These are phyloP conservation scores for Periconia sp. DNA, from an alignment of 2,329 filamentous ascomycete species.

Conservation along the genomic window DNA sequence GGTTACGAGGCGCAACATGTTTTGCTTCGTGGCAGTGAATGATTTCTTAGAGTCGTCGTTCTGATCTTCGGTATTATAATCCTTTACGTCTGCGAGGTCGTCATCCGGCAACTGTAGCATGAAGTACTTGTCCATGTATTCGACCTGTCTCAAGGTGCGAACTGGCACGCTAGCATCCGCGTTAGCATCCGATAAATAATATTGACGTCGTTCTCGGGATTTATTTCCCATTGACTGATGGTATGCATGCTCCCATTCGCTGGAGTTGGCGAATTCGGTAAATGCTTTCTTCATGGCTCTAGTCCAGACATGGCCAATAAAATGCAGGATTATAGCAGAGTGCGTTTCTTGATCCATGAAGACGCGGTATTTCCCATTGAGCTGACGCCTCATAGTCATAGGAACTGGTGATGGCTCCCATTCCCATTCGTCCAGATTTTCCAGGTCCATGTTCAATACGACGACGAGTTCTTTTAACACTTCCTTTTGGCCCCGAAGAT, in stretches of 20 bases:
- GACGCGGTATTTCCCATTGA: slow-evolving; percentile 62
- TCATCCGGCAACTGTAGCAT: slow-evolving; percentile 56
- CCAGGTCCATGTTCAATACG: slow-evolving; percentile 59
- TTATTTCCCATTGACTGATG: slow-evolving; percentile 35
- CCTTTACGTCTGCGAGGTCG: slow-evolving; percentile 40
- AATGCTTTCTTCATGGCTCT: slow-evolving; percentile 51
- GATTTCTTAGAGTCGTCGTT: slow-evolving; percentile 38
- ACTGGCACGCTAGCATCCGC: slow-evolving; percentile 27
- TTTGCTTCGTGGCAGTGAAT: slow-evolving; percentile 56
- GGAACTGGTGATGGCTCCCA: slow-evolving; percentile 52
- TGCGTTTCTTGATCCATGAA: slow-evolving; percentile 62
- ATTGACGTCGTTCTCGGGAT: slow-evolving; percentile 47
- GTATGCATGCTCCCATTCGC: slow-evolving; percentile 46
- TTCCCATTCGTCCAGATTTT: slow-evolving; percentile 54
- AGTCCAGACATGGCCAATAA: slow-evolving; percentile 56
- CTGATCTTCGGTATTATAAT: slow-evolving; percentile 46
- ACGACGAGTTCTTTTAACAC: slow-evolving; percentile 58
- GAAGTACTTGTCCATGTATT: slow-evolving; percentile 54
- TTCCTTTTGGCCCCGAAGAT: slow-evolving; percentile 52
- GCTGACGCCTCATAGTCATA: slow-evolving; percentile 54
- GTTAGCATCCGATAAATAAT: slow-evolving; percentile 43
- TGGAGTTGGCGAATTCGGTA: slow-evolving; percentile 36
- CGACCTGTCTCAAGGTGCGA: slow-evolving; percentile 30
- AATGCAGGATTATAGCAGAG: slow-evolving; percentile 58
- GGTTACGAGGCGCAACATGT: slow-evolving; percentile 58